Conservation (phyloP, 495 filamentous ascomycete genomes). For the Glonium stellatum region DNA sequence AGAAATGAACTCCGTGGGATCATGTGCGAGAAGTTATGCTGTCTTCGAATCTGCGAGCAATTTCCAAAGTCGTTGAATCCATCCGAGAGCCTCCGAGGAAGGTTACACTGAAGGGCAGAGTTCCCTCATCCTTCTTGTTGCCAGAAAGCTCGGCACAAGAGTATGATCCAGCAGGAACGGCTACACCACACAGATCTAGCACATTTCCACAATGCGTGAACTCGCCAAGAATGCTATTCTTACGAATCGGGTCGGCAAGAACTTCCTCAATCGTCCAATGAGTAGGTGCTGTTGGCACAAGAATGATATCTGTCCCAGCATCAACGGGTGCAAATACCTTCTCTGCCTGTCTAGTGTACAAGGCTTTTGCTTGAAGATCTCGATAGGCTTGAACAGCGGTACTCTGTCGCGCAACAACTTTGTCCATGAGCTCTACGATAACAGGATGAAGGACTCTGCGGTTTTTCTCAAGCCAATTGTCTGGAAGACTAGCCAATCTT, state of each 20-base stretch:
- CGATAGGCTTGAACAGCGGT: constrained; percentile 50
- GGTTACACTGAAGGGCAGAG: constrained; percentile 58
- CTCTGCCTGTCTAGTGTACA: constrained; percentile 44
- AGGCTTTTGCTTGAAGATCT: constrained; percentile 45
- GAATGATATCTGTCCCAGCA: constrained; percentile 48
- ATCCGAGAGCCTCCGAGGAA: constrained; percentile 49
- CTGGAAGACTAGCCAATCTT: constrained; percentile 45
- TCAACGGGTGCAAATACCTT: constrained; percentile 40
- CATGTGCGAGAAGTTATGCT: neutral
- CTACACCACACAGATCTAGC: constrained; percentile 55
- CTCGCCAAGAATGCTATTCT: constrained; percentile 51
- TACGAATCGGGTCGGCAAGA: constrained; percentile 46
- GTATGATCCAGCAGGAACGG: constrained; percentile 50
- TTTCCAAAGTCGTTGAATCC: constrained; percentile 51
- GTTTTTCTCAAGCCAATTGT: constrained; percentile 38
- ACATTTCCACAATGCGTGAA: constrained; percentile 63
- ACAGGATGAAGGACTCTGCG: constrained; percentile 47
- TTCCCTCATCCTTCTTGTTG: constrained; percentile 30
- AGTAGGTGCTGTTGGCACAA: constrained; percentile 55
- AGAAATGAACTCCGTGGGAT: neutral
- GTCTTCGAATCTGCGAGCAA: constrained; percentile 49
- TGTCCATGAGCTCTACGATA: constrained; percentile 46
- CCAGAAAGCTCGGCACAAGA: constrained; percentile 23
- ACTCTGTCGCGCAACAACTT: constrained; percentile 40
- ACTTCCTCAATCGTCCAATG: constrained; percentile 55